Evolutionary conservation across 345 rosid species (phyloP).

Genomic region (Chamaenerion angustifolium): DNA sequence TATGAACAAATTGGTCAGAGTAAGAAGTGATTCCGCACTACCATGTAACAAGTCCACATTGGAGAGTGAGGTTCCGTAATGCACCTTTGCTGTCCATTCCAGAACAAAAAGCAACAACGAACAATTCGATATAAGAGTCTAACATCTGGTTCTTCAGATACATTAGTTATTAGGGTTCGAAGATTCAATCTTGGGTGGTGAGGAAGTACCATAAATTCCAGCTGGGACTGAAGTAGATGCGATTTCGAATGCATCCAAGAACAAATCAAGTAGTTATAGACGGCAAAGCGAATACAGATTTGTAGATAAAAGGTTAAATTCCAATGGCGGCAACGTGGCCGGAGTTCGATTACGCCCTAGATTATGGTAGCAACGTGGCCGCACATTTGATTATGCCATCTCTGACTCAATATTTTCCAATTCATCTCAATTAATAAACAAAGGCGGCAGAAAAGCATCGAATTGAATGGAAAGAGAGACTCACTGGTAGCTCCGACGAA

Average conservation of each 20-base stretch:
- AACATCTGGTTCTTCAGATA: background rate
- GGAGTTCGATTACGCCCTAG: no score
- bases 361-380: no score
- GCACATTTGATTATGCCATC: no score
- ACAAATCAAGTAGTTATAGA: conserved; percentile 9
- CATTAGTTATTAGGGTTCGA: no score
- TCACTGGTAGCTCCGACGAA: conserved; percentile 84
- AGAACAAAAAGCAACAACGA: background rate
- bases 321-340: no score
- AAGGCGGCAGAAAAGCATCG: background rate
- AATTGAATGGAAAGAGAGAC: conserved; percentile 6
- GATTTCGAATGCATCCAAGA: conserved; percentile 7
- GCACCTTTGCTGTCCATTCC: conserved; percentile 61
- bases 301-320: no score
- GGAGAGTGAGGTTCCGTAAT: conserved; percentile 71
- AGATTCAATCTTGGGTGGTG: background rate
- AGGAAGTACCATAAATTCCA: conserved; percentile 61
- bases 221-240: conserved; percentile 56
- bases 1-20: conserved; percentile 74
- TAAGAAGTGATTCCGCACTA: conserved; percentile 79
- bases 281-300: no score
- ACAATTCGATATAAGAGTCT: background rate
- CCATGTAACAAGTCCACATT: conserved; percentile 97
- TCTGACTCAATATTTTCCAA: no score
- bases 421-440: background rate